phyloP scores from a whole-genome alignment of 306 rosid genomes.

The Lathyrus aphaca region DNA sequence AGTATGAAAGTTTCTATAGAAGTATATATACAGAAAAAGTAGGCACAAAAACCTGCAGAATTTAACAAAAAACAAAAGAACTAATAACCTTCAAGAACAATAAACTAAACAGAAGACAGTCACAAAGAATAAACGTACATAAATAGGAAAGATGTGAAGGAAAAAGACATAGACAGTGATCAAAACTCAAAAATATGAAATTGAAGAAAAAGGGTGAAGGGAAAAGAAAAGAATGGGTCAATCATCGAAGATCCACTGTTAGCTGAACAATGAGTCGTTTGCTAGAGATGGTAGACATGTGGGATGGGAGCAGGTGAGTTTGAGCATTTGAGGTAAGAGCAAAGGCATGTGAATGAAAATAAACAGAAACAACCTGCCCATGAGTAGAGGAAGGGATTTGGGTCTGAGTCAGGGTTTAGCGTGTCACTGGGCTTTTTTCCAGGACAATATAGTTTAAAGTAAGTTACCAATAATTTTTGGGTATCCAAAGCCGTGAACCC shows the following conservation, averaged over 20 bases:
- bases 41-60: neutral
- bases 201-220: neutral
- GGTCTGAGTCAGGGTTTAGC: neutral
- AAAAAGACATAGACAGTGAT: neutral
- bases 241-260: neutral
- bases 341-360: neutral
- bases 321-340: constrained; percentile 8
- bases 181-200: neutral
- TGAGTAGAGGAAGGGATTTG: neutral
- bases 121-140: neutral
- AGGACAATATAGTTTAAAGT: neutral
- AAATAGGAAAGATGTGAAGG: neutral
- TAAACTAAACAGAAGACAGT: neutral
- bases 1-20: neutral
- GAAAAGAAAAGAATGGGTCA: neutral
- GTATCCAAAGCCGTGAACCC: neutral
- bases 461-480: too few relatives aligned
- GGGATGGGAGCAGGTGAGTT: neutral
- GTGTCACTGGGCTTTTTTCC: neutral
- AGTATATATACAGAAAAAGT: neutral
- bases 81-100: neutral
- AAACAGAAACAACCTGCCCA: neutral
- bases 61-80: constrained; percentile 4
- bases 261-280: neutral
- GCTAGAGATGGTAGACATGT: neutral